Conservation (phyloP, 2,329 filamentous ascomycete species). For the Metarhizium sp. region DNA sequence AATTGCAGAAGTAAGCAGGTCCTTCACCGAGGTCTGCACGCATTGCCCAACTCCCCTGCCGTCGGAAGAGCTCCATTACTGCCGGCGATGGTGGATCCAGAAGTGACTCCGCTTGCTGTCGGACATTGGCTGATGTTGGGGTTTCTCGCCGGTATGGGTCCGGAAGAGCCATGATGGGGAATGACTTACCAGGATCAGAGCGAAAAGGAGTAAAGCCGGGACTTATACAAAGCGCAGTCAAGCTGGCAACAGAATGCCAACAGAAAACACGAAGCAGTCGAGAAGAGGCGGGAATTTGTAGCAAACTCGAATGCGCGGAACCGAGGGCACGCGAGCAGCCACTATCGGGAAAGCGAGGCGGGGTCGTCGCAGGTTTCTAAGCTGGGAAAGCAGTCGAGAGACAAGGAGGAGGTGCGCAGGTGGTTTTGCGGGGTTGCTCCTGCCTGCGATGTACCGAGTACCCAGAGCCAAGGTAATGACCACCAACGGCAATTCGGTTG, state of each 20-base stretch:
- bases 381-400: not conserved
- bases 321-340: constrained; percentile 3
- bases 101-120: constrained; percentile 8
- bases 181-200: constrained; percentile 3
- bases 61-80: not conserved
- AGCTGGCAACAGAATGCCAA: not conserved
- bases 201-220: not conserved
- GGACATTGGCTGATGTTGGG: constrained; percentile 8
- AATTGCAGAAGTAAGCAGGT: not conserved
- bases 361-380: not conserved
- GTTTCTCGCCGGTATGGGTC: constrained; percentile 1
- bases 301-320: not conserved
- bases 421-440: constrained; percentile 2
- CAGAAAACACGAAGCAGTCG: not conserved
- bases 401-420: not conserved
- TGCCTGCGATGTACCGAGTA: not conserved
- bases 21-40: not conserved
- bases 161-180: not conserved
- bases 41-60: not conserved
- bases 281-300: not conserved
- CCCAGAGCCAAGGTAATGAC: not conserved
- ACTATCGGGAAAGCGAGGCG: constrained; percentile 1
- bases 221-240: not conserved
- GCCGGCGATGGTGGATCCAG: constrained; percentile 6
- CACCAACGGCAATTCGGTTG: not conserved